phyloP scores from a whole-genome alignment of 768 basidiomycete species.

The Suillus brevipes region DNA sequence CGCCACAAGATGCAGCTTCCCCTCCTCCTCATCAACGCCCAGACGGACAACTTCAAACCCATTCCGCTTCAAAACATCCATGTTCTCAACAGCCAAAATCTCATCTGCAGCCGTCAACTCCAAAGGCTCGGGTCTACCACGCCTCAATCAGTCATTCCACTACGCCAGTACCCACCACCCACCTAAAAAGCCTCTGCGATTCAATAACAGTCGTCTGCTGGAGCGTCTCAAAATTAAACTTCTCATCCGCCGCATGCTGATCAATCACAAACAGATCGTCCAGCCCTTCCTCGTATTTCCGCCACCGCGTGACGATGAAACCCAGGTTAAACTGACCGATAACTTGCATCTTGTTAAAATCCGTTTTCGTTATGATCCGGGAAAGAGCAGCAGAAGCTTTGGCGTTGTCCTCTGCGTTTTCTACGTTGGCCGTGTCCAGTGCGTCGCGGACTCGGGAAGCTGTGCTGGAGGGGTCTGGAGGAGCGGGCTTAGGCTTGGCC shows the following conservation, averaged over 20 bases:
- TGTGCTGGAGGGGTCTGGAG: background rate
- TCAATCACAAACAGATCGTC: constrained; percentile 97
- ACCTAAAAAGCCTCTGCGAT: constrained; percentile 85
- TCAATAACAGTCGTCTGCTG: constrained; percentile 89
- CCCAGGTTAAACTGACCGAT: constrained; percentile 96
- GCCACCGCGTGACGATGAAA: constrained; percentile 83
- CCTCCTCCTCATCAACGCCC: constrained; percentile 40
- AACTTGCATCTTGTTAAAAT: constrained; percentile 82
- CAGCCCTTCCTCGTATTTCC: constrained; percentile 35
- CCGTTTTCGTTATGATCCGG: constrained; percentile 81
- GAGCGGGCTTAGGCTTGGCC: background rate
- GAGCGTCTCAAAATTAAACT: constrained; percentile 95
- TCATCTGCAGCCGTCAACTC: constrained; percentile 91
- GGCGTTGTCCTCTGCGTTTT: constrained; percentile 48
- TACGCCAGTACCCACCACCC: background rate
- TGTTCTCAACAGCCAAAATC: constrained; percentile 81
- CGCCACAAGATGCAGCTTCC: constrained; percentile 66
- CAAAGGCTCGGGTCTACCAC: constrained; percentile 60
- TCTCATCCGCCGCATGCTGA: constrained; percentile 97
- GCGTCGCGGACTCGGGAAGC: constrained; percentile 21
- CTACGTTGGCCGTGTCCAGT: constrained; percentile 30
- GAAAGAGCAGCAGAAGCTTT: constrained; percentile 69
- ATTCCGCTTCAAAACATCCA: constrained; percentile 79
- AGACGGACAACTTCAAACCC: constrained; percentile 82
- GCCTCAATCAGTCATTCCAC: constrained; percentile 3